A percentile compares a stretch with the other conserved stretches of the same genome.
Evolutionary conservation across 2,329 filamentous ascomycete genomes (phyloP).

Genomic region (Hypocreales sp.): DNA sequence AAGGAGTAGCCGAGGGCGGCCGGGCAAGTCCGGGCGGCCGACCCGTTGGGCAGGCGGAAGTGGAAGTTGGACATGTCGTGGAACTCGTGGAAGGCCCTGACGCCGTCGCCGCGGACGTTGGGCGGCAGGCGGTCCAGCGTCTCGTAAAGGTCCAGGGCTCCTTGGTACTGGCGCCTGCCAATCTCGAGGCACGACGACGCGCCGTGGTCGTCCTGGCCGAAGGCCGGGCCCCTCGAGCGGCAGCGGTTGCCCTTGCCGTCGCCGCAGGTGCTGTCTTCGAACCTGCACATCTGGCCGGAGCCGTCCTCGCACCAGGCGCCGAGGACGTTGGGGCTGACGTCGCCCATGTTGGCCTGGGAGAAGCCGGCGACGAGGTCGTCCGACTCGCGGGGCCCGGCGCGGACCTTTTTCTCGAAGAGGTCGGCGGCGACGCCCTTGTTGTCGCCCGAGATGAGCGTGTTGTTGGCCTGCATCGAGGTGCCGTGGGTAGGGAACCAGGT

Average conservation of each 20-base stretch:
- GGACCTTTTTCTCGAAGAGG: slow-evolving; percentile 61
- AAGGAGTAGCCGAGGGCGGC: slow-evolving; percentile 82
- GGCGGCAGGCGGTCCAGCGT: slow-evolving; percentile 29
- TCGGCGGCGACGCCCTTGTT: slow-evolving; percentile 86
- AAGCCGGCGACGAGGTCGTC: slow-evolving; percentile 75
- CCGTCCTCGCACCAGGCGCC: slow-evolving; percentile 86
- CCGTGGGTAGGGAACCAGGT: slow-evolving; percentile 89
- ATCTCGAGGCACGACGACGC: slow-evolving; percentile 66
- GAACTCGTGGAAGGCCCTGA: slow-evolving; percentile 69
- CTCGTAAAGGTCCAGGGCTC: slow-evolving; percentile 34
- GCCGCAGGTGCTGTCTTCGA: slow-evolving; percentile 69
- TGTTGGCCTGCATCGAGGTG: slow-evolving; percentile 80
- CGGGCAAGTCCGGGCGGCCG: slow-evolving; percentile 58
- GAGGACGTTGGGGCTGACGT: slow-evolving; percentile 75
- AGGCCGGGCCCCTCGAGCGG: slow-evolving; percentile 55
- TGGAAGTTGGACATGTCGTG: slow-evolving; percentile 60
- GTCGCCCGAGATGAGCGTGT: slow-evolving; percentile 75
- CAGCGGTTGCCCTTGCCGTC: slow-evolving; percentile 51
- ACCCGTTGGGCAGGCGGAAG: slow-evolving; percentile 59
- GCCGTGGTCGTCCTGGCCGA: slow-evolving; percentile 50
- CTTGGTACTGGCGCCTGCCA: slow-evolving; percentile 48
- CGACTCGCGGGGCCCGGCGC: slow-evolving; percentile 36
- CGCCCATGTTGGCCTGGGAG: slow-evolving; percentile 80
- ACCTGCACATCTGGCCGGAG: slow-evolving; percentile 52
- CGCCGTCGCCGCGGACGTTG: slow-evolving; percentile 44